Percentiles rank a stretch among this genome's conserved stretches.
Evolutionary conservation across 2,329 filamentous ascomycete species (phyloP).

Genomic region (Aspergillus sp.): DNA sequence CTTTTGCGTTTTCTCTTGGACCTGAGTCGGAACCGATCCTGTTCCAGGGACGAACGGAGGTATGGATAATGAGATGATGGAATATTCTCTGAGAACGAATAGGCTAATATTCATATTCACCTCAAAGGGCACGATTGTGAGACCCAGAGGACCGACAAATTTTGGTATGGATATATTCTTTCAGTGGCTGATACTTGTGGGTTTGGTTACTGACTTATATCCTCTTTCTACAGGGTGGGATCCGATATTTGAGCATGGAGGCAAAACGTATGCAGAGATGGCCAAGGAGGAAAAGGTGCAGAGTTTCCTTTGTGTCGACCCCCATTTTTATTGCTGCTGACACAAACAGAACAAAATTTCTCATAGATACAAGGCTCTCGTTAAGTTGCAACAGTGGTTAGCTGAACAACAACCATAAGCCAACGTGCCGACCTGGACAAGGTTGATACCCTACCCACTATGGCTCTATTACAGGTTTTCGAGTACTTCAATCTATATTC

Average conservation of each 20-base stretch:
- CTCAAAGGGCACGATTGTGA: conserved; percentile 73
- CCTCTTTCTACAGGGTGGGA: conserved; percentile 72
- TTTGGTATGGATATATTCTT: conserved; percentile 66
- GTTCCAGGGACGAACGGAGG: conserved; percentile 87
- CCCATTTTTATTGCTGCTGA: conserved; percentile 15
- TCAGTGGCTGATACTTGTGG: background rate
- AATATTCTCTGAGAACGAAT: background rate
- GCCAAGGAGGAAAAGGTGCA: conserved; percentile 81
- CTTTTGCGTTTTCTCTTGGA: conserved; percentile 86
- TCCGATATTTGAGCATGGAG: conserved; percentile 90
- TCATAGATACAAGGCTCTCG: conserved; percentile 82
- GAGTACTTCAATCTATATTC: conserved; percentile 25
- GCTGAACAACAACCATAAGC: conserved; percentile 40
- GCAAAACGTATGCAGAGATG: conserved; percentile 95
- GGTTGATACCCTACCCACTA: background rate
- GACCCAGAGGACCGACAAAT: conserved; percentile 71
- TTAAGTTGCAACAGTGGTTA: conserved; percentile 83
- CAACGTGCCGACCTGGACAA: background rate
- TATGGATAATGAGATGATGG: conserved; percentile 41
- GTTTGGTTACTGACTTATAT: background rate
- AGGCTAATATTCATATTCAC: conserved; percentile 1
- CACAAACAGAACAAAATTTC: conserved; percentile 73
- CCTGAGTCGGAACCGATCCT: conserved; percentile 80
- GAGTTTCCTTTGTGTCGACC: background rate
- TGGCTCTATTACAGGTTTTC: background rate